Evolutionary conservation across 2,329 filamentous ascomycete species (phyloP), one percentile per base, ranked within the genome.

Genomic region (Lizonia empirigonia): DNA sequence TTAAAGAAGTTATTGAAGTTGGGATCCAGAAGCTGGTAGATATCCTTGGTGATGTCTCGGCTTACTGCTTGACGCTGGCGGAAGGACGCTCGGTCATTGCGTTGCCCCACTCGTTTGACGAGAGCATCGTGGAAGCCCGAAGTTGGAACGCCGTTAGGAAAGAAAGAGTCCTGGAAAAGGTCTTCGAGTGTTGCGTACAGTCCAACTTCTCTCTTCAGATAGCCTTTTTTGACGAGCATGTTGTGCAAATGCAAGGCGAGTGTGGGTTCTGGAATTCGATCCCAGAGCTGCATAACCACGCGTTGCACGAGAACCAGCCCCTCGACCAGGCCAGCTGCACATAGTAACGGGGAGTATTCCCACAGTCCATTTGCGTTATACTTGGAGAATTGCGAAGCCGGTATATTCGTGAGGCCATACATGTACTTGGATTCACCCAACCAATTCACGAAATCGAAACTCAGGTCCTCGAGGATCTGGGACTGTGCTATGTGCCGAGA

Each of bases 281-380:
- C 77, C 73, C 74, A 78, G 0, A 80, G 7, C 0, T 53, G 3
- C 53, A 79, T 64, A 22, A 62, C 58, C 7, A 64, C 39, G 2
- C 57, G 53, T 50, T 77, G 79, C 0, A 69, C 56, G 15, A 77
- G 41, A 24, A 78, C 73, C 0, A 82, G 68, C 1, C 64, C 75
- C 54, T 82, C 78, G 38, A 70, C 62, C 6, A 82, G 65, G 0
- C 77, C 76, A 9, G 72, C 71, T 13, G 77, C 79, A 29, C 78
- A 81, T 2, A 80, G 68, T 29, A 75, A 80, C 0, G 79, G 80
- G 3, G 76, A 81, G 46, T 77, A 79, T 15, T 77, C 73, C 73
- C 75, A 81, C 1, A 81, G 64, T 0, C 77, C 78, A 38, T 81
- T 79, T 0, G 70, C 5, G 50, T 77, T 71, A 2, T 68, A 69